Evolutionary conservation across 306 rosid species (phyloP).

Genomic region (Quercus dentata): DNA sequence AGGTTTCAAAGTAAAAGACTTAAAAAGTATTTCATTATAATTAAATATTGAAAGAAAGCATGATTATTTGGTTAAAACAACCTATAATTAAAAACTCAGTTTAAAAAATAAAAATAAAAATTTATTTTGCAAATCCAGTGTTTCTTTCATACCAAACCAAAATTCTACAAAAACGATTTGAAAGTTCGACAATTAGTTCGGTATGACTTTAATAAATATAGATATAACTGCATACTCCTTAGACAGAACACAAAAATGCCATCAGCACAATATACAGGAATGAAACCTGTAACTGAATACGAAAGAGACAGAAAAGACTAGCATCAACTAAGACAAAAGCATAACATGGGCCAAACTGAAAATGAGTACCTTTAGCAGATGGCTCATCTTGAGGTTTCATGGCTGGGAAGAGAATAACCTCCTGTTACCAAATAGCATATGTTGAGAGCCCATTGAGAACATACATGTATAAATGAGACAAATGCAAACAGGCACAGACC

Average conservation of each 20-base stretch:
- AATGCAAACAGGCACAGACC: not conserved
- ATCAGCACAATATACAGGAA: not conserved
- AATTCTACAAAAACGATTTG: too few relatives aligned
- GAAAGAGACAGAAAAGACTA: not conserved
- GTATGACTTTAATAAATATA: too few relatives aligned
- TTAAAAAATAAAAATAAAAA: too few relatives aligned
- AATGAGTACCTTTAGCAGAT: constrained; percentile 31
- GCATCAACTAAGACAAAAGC: not conserved
- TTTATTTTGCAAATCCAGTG: too few relatives aligned
- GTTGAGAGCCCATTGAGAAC: not conserved
- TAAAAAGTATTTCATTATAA: too few relatives aligned
- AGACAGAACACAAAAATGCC: not conserved
- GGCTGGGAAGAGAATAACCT: constrained; percentile 92
- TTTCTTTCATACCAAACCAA: too few relatives aligned
- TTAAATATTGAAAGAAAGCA: too few relatives aligned
- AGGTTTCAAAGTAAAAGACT: too few relatives aligned
- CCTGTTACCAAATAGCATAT: constrained; percentile 45
- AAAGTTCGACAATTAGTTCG: too few relatives aligned
- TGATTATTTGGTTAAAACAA: too few relatives aligned
- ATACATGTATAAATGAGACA: not conserved
- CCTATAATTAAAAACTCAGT: too few relatives aligned
- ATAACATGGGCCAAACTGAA: not conserved
- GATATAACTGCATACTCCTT: too few relatives aligned
- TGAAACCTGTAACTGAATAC: not conserved
- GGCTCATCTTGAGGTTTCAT: constrained; percentile 89